Percentiles rank a stretch among this genome's conserved stretches.
These are phyloP conservation scores for Candida schatavii DNA, from an alignment of 805 yeast species.

Conservation along the genomic window DNA sequence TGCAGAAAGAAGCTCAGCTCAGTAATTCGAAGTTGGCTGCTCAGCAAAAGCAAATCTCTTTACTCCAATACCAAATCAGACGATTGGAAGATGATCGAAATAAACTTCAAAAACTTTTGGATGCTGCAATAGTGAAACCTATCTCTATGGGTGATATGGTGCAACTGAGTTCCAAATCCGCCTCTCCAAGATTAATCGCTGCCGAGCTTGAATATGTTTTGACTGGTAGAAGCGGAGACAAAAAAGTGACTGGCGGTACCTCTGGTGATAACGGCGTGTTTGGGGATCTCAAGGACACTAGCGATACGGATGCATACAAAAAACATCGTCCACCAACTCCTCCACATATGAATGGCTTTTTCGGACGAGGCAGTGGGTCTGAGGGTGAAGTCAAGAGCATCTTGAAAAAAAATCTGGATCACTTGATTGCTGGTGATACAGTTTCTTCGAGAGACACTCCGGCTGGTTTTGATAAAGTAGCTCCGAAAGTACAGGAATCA, in stretches of 20 bases:
- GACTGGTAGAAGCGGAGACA: not conserved
- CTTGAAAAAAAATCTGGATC: not conserved
- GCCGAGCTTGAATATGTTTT: constrained; percentile 1
- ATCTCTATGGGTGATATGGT: not conserved
- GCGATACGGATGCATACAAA: not conserved
- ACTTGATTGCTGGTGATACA: no score
- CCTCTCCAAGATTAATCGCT: constrained; percentile 11
- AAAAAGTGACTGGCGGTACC: not conserved
- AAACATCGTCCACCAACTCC: constrained; percentile 8
- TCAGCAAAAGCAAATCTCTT: constrained; percentile 24
- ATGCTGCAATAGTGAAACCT: not conserved
- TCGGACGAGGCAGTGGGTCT: not conserved
- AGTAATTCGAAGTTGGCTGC: constrained; percentile 20
- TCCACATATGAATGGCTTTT: constrained; percentile 14
- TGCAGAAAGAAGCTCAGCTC: constrained; percentile 20
- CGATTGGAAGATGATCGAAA: constrained; percentile 16
- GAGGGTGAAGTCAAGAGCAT: constrained; percentile 1
- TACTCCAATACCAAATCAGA: constrained; percentile 22
- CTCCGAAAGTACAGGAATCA: no score
- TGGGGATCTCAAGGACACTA: constrained; percentile 1
- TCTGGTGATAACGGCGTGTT: not conserved
- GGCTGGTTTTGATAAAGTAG: no score
- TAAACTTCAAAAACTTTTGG: not conserved
- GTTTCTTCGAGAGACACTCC: no score
- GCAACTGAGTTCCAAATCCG: constrained; percentile 18